phyloP scores from a whole-genome alignment of 805 yeast genomes.

The Wickerhamomyces pijperi region DNA sequence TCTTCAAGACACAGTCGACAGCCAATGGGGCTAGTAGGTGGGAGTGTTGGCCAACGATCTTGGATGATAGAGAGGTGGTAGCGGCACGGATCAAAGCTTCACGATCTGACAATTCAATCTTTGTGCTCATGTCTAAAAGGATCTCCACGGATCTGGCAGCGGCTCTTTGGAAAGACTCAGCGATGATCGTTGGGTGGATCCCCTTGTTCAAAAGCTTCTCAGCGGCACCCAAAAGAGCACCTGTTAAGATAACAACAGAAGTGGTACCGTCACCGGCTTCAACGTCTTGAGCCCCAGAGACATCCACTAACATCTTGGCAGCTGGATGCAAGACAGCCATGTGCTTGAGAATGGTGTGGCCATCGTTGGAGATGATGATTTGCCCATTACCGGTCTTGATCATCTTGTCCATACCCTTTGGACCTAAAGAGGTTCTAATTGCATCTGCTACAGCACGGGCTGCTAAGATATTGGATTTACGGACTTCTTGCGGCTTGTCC shows the following conservation, averaged over 20 bases:
- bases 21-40: conserved; percentile 82
- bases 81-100: conserved; percentile 87
- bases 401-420: conserved; percentile 99
- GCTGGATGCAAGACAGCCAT: conserved; percentile 99
- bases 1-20: conserved; percentile 84
- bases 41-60: conserved; percentile 90
- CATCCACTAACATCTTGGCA: conserved; percentile 95
- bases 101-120: conserved; percentile 68
- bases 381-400: conserved; percentile 88
- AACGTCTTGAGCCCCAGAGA: conserved; percentile 94
- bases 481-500: conserved; percentile 97
- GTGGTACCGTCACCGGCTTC: conserved; percentile 99
- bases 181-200: conserved; percentile 90
- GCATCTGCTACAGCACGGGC: conserved; percentile 98
- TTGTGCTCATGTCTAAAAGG: conserved; percentile 72
- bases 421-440: conserved; percentile 89
- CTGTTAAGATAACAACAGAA: conserved; percentile 90
- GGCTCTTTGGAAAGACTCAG: conserved; percentile 89
- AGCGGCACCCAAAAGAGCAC: conserved; percentile 90
- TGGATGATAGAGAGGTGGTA: conserved; percentile 84
- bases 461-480: conserved; percentile 93
- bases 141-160: conserved; percentile 77
- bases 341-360: conserved; percentile 91
- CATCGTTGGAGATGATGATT: conserved; percentile 94
- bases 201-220: conserved; percentile 82